phyloP scores from a whole-genome alignment of 2,329 filamentous ascomycete genomes.

The Thermochaetoides dissita region DNA sequence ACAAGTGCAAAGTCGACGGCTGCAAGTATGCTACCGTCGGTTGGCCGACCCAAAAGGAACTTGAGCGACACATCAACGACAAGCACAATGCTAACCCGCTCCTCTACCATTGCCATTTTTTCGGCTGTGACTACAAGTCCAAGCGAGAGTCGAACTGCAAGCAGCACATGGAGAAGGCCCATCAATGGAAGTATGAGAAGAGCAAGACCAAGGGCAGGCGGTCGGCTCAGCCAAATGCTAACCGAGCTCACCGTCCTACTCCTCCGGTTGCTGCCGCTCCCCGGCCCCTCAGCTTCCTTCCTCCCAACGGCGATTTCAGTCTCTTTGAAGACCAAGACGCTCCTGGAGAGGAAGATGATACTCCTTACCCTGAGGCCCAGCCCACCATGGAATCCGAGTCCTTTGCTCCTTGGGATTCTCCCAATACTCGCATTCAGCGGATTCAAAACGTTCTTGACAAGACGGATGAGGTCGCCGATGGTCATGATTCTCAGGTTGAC shows the following conservation, averaged over 20 bases:
- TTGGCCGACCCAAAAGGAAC: constrained; percentile 69
- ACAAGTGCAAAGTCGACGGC: constrained; percentile 51
- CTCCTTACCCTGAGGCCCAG: not conserved
- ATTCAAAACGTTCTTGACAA: constrained; percentile 1
- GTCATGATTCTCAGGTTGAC: constrained; percentile 8
- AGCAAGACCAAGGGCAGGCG: constrained; percentile 57
- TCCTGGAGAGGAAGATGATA: constrained; percentile 11
- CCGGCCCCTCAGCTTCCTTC: not conserved
- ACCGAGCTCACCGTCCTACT: constrained; percentile 1
- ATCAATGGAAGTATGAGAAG: constrained; percentile 57
- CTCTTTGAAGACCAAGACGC: constrained; percentile 12
- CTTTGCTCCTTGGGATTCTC: not conserved
- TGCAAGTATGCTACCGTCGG: constrained; percentile 60
- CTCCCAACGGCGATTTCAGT: constrained; percentile 13
- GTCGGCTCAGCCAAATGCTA: constrained; percentile 14
- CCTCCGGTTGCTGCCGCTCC: constrained; percentile 1
- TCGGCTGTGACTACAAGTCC: constrained; percentile 54
- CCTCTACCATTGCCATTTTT: constrained; percentile 51
- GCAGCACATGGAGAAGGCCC: constrained; percentile 74
- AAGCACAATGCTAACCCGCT: constrained; percentile 55
- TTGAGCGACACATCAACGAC: constrained; percentile 64
- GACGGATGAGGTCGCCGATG: not conserved
- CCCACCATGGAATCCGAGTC: not conserved
- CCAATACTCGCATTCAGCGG: no score
- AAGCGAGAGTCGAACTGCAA: constrained; percentile 74